Base-by-base conservation (phyloP, 768 basidiomycete genomes). In the Melanogaster broomeanus region DNA sequence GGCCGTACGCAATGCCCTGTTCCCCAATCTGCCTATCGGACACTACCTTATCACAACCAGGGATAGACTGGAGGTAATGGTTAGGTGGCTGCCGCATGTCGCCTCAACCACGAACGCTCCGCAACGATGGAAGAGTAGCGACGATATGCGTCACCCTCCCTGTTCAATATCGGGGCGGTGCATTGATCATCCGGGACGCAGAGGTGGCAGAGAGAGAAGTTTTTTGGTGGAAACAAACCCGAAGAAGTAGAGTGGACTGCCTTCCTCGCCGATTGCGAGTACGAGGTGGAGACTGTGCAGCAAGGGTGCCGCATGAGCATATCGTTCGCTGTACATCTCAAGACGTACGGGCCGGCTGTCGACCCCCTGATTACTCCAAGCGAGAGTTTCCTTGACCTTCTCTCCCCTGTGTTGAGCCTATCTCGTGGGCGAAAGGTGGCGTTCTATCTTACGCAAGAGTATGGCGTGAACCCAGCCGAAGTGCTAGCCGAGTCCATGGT, bases 171-270 rank as follows among this genome's bases (percentile, higher is more conserved):
- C 80, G 80, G 16, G 90, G 90, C 6, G 90, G 90, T 6, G 74
- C 77, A 2, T 65, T 90, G 35, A 57, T 84, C 49, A 71, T 91
- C 34, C 80, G 78, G 18, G 78, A 83, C 60, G 57, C 71, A 3
- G 80, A 84, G 1, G 82, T 80, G 0, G 63, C 66, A 7, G 77
- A 80, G 48, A n/a, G 88, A 92, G 63, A 80, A 71, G 52, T 90
- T 85, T 69, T 74, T 75, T 38, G 84, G 80, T 6, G 72, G 80
- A 0, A 83, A 85, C 33, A 83, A 84, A 61, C 71, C 73, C 28
- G 85, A 79, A 6, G 80, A 87, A 57, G 76, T 91, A 52, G 88
- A 92, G 53, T 92, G 90, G 90, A 77, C 83, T 0, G 89, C 87
- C 18, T 86, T 87, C 71, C 72, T 84, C 44, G 76, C 81, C 5